Percentiles rank a stretch among this genome's conserved stretches.
Conservation (phyloP, 1,284 basidiomycete species). For the Schizophyllum amplum region DNA sequence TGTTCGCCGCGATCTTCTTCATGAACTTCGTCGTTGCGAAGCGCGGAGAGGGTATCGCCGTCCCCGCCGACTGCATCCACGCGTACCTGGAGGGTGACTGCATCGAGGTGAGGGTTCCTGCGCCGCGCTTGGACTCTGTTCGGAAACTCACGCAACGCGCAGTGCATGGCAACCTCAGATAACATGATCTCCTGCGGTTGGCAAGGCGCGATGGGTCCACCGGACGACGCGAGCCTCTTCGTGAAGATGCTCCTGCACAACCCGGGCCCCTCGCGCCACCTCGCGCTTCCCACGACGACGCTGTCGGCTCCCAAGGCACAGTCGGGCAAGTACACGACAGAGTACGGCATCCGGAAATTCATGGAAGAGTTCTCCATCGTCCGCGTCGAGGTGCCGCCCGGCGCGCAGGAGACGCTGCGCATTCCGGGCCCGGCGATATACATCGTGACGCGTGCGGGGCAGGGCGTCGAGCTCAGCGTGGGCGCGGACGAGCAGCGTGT, state of each 20-base stretch:
- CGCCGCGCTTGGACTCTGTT: neutral
- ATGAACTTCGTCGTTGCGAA: constrained; percentile 52
- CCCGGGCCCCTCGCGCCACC: neutral
- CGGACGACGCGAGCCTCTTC: neutral
- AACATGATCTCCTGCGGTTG: neutral
- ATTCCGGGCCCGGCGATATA: neutral
- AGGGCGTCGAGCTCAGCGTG: neutral
- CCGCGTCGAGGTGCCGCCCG: neutral
- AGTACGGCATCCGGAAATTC: neutral
- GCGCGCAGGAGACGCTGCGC: neutral
- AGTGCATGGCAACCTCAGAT: neutral
- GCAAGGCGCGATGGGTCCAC: neutral
- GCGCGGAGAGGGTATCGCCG: constrained; percentile 51
- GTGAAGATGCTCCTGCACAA: neutral
- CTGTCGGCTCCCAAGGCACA: neutral
- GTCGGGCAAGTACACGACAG: neutral
- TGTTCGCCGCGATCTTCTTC: constrained; percentile 53
- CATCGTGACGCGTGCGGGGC: neutral
- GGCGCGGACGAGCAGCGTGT: neutral
- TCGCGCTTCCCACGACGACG: neutral
- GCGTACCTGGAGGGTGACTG: constrained; percentile 51
- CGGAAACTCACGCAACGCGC: neutral
- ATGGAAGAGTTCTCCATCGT: neutral
- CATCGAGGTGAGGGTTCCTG: neutral
- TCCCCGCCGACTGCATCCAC: constrained; percentile 59